These are phyloP conservation scores for Tylopilus sp. DNA, from an alignment of 1,284 basidiomycete genomes.

Conservation along the genomic window DNA sequence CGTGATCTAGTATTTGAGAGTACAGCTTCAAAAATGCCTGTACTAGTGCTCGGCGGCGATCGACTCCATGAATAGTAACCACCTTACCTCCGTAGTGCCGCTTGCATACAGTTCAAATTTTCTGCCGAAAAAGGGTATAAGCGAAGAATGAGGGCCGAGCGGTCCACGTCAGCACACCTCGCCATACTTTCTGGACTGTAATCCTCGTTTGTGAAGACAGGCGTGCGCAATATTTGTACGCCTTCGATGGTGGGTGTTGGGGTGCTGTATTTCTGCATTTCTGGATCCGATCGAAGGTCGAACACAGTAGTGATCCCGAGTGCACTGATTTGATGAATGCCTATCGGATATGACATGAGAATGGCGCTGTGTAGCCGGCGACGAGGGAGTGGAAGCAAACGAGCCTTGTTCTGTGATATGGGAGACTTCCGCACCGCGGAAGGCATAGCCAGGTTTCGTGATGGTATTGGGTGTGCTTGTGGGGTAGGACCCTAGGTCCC, in stretches of 20 bases:
- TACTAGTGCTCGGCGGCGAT: conserved; percentile 4
- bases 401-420: conserved; percentile 64
- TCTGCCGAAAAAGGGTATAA: conserved; percentile 36
- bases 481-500: conserved; percentile 63
- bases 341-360: conserved; percentile 34
- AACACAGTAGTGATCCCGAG: conserved; percentile 65
- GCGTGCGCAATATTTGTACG: conserved; percentile 52
- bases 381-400: conserved; percentile 4
- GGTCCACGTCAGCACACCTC: conserved; percentile 53
- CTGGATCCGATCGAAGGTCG: conserved; percentile 71
- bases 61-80: background rate
- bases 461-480: conserved; percentile 43
- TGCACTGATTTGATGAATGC: conserved; percentile 49
- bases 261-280: conserved; percentile 65
- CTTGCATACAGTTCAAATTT: conserved; percentile 72
- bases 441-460: conserved; percentile 54
- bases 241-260: conserved; percentile 60
- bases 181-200: conserved; percentile 79
- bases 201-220: conserved; percentile 68
- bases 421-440: conserved; percentile 66
- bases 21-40: conserved; percentile 78
- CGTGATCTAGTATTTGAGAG: conserved; percentile 71
- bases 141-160: conserved; percentile 3
- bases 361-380: background rate
- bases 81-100: conserved; percentile 64